Percentiles rank a stretch among this genome's conserved stretches.
phyloP scores from a whole-genome alignment of 345 rosid genomes.

The Eucalyptus sp. region DNA sequence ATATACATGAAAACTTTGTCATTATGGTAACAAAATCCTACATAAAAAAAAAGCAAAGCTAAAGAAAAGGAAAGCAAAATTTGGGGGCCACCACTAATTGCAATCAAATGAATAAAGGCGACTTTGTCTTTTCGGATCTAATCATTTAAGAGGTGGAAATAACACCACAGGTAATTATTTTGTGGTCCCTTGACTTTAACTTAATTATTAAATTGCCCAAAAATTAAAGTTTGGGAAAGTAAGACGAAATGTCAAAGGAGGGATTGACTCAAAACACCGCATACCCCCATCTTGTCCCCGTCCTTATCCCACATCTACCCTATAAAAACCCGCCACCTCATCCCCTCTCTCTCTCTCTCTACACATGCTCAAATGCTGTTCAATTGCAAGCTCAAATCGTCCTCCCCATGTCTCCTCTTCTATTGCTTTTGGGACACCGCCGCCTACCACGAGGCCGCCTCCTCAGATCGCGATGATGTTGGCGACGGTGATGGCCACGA shows the following conservation, averaged over 20 bases:
- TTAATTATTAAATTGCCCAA: background rate
- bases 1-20: too few relatives aligned
- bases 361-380: background rate
- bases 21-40: too few relatives aligned
- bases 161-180: too few relatives aligned
- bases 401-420: background rate
- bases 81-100: too few relatives aligned
- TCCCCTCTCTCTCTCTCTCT: background rate
- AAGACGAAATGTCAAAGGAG: background rate
- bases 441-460: background rate
- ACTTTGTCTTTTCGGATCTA: background rate
- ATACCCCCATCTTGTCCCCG: too few relatives aligned
- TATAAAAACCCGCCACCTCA: background rate
- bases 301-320: background rate
- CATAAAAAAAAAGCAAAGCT: too few relatives aligned
- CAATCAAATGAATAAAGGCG: too few relatives aligned
- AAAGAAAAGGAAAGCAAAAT: too few relatives aligned
- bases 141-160: background rate
- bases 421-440: fast-evolving
- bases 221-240: background rate
- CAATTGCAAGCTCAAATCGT: background rate
- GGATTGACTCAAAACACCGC: background rate
- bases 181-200: background rate
- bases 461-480: fast-evolving
- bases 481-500: fast-evolving